Percentiles rank a stretch among this genome's conserved stretches.
phyloP scores from a whole-genome alignment of 805 yeast species.

The Ogataea saltuana region DNA sequence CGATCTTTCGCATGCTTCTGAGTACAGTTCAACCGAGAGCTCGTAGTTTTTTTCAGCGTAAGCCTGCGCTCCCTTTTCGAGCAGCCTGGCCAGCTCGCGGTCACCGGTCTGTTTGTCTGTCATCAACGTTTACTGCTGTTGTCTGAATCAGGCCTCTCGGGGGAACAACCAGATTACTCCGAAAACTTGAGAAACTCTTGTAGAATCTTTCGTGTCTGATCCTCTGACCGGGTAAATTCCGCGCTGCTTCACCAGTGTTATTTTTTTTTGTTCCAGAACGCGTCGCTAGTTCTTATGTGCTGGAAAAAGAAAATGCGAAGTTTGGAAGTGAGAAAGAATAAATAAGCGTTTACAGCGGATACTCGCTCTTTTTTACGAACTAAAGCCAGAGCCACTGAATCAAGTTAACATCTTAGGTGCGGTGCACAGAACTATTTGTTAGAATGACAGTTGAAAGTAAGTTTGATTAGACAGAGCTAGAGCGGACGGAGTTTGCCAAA shows the following conservation, averaged over 20 bases:
- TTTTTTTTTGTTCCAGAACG: slow-evolving; percentile 3
- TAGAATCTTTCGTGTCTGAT: background rate
- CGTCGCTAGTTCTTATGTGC: slow-evolving; percentile 9
- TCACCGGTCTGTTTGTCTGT: slow-evolving; percentile 31
- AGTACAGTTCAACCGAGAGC: slow-evolving; percentile 66
- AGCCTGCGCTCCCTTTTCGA: slow-evolving; percentile 62
- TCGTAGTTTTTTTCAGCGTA: slow-evolving; percentile 68
- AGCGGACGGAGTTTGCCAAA: background rate
- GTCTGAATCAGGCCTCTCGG: no score
- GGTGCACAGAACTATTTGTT: background rate
- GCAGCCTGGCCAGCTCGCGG: slow-evolving; percentile 45
- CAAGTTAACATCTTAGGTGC: background rate
- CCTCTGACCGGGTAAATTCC: slow-evolving; percentile 12
- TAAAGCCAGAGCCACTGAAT: no score
- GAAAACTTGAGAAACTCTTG: background rate
- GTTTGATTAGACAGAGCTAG: slow-evolving; percentile 4
- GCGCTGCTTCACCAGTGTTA: background rate
- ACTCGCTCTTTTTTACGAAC: slow-evolving; percentile 6
- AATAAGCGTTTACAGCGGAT: slow-evolving; percentile 6
- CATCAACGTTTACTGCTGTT: background rate
- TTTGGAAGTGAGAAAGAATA: slow-evolving; percentile 5
- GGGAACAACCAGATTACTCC: no score
- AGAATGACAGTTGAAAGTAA: slow-evolving; percentile 28
- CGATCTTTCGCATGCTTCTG: slow-evolving; percentile 66
- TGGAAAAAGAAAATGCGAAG: slow-evolving; percentile 2